These are phyloP conservation scores for Discostella stelligera DNA, from an alignment of 352 stramenopile species.

Conservation along the genomic window DNA sequence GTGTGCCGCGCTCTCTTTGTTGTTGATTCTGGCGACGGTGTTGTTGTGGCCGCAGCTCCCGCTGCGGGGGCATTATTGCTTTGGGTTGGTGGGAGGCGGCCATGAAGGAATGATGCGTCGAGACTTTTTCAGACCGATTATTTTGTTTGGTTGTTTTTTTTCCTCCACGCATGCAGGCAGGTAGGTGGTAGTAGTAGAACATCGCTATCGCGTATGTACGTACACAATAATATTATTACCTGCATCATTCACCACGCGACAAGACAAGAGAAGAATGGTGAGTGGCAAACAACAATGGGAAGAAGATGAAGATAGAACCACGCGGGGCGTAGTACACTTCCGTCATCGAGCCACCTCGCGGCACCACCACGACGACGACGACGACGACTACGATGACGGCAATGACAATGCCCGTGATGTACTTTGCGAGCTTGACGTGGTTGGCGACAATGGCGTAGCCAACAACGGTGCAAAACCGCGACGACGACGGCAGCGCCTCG, in stretches of 20 bases:
- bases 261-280: too few relatives aligned
- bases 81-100: too few relatives aligned
- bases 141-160: too few relatives aligned
- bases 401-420: background rate
- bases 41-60: background rate
- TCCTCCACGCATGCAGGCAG: too few relatives aligned
- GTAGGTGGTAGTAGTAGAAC: too few relatives aligned
- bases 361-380: background rate
- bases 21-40: background rate
- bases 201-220: too few relatives aligned
- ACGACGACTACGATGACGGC: background rate
- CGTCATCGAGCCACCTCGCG: background rate
- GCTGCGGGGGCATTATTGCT: background rate
- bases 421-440: background rate
- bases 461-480: background rate
- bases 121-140: too few relatives aligned
- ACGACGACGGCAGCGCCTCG: background rate
- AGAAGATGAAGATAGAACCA: background rate
- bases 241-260: too few relatives aligned
- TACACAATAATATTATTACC: too few relatives aligned
- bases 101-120: too few relatives aligned
- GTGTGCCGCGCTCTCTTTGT: constrained; percentile 39
- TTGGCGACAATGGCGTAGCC: background rate
- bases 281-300: too few relatives aligned
- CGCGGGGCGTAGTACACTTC: background rate